phyloP scores from a whole-genome alignment of 345 rosid genomes.

The Salix udensis region DNA sequence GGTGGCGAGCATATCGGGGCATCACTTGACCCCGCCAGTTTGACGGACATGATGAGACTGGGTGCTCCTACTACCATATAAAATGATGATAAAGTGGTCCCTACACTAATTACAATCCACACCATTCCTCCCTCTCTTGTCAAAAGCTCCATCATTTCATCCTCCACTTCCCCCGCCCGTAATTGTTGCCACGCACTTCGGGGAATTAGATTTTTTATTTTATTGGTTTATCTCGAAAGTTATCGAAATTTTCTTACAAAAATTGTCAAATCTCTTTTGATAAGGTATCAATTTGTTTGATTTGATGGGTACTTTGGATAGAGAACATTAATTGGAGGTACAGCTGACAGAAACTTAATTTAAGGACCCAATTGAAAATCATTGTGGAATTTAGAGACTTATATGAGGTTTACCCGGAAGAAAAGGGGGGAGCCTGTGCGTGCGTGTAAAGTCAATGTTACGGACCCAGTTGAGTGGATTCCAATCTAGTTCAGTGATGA shows the following conservation, averaged over 20 bases:
- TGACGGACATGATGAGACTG: conserved; percentile 32
- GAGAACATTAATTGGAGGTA: too few relatives aligned
- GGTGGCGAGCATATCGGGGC: conserved; percentile 46
- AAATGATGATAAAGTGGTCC: conserved; percentile 9
- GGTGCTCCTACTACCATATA: background rate
- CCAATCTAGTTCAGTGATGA: conserved; percentile 15
- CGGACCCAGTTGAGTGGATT: conserved; percentile 18
- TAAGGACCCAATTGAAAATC: too few relatives aligned
- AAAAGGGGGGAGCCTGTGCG: too few relatives aligned
- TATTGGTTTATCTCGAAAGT: too few relatives aligned
- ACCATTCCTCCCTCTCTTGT: too few relatives aligned
- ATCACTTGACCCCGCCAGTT: conserved; percentile 40
- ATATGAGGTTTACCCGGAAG: background rate
- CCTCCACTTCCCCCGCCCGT: background rate
- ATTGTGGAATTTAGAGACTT: background rate
- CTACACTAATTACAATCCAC: background rate
- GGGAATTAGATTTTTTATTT: background rate
- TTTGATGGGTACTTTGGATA: too few relatives aligned
- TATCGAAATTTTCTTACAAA: too few relatives aligned
- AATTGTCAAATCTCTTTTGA: too few relatives aligned
- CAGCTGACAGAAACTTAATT: too few relatives aligned
- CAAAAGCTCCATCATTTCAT: too few relatives aligned
- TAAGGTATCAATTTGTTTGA: too few relatives aligned
- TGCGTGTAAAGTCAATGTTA: background rate
- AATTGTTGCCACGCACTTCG: conserved; percentile 19